Evolutionary conservation across 148 eudicot species (phyloP).

Genomic region (Persicaria tinctoria): DNA sequence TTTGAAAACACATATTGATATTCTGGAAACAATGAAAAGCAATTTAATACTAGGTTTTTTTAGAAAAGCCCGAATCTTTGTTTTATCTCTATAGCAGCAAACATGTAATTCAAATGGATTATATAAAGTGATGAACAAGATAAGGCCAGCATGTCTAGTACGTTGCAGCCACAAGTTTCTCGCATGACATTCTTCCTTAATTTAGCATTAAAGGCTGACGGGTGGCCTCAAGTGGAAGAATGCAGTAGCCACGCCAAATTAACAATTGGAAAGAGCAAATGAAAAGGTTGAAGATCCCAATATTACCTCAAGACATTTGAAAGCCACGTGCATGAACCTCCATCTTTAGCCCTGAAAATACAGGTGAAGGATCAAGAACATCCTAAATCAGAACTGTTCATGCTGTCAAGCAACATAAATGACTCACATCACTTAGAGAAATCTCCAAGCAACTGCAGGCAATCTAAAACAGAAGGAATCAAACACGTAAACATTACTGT

Average conservation of each 20-base stretch:
- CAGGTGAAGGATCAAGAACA: conserved; percentile 56
- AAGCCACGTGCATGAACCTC: conserved; percentile 37
- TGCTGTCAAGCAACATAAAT: conserved; percentile 2
- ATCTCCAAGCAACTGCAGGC: neutral
- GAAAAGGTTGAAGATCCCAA: conserved; percentile 4
- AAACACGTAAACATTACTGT: conserved; percentile 5
- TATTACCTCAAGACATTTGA: conserved; percentile 15
- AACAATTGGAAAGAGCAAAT: neutral
- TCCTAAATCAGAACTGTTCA: conserved; percentile 28
- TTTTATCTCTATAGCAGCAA: too few relatives aligned
- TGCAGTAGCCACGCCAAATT: too few relatives aligned
- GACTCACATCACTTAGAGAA: neutral
- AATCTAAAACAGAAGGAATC: neutral
- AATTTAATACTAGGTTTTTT: too few relatives aligned
- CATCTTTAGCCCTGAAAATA: conserved; percentile 67
- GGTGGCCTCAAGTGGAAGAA: too few relatives aligned
- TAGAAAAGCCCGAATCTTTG: too few relatives aligned
- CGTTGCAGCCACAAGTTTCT: neutral
- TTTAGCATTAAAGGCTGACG: too few relatives aligned
- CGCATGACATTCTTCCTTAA: neutral
- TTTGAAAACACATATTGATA: neutral
- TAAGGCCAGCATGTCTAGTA: neutral
- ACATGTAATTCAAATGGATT: too few relatives aligned
- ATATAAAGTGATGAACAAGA: conserved; percentile 7
- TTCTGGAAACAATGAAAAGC: neutral